Percentiles rank a stretch among this genome's conserved stretches.
phyloP scores from a whole-genome alignment of 1,139 yeast genomes.

The Saccharomycopsis hybrid region DNA sequence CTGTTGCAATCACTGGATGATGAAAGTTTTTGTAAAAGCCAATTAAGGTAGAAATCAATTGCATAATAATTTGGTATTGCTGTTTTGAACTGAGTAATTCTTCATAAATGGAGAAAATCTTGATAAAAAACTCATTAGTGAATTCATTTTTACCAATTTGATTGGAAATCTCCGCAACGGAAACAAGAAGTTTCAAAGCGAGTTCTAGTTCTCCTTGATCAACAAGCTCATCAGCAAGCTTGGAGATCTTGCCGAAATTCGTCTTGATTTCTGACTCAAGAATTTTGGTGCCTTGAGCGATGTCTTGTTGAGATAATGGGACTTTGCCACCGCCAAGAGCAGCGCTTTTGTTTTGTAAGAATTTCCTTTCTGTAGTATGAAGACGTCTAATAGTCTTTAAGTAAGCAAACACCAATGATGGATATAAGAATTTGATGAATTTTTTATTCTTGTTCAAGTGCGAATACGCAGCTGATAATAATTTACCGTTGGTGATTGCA shows the following conservation, averaged over 20 bases:
- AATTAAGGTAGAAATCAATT: slow-evolving; percentile 34
- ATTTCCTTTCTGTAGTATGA: slow-evolving; percentile 27
- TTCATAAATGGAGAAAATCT: slow-evolving; percentile 82
- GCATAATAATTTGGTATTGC: slow-evolving; percentile 42
- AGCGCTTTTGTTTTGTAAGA: slow-evolving; percentile 24
- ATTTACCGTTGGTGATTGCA: slow-evolving; percentile 45
- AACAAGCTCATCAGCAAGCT: slow-evolving; percentile 63
- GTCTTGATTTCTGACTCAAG: slow-evolving; percentile 33
- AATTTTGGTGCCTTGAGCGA: slow-evolving; percentile 24
- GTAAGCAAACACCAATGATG: slow-evolving; percentile 60
- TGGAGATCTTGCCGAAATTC: slow-evolving; percentile 68
- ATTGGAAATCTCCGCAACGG: slow-evolving; percentile 60
- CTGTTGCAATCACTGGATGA: slow-evolving; percentile 32
- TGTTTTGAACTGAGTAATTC: slow-evolving; percentile 65
- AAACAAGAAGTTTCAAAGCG: slow-evolving; percentile 41
- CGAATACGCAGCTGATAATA: slow-evolving; percentile 47
- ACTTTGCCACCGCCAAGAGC: no score
- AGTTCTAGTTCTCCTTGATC: slow-evolving; percentile 45
- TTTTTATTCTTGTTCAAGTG: slow-evolving; percentile 45
- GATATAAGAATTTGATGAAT: slow-evolving; percentile 61
- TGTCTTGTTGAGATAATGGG: slow-evolving; percentile 25
- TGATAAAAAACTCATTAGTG: slow-evolving; percentile 85
- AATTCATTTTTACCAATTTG: slow-evolving; percentile 58
- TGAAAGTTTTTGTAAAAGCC: slow-evolving; percentile 23
- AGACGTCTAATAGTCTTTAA: slow-evolving; percentile 54